Percentiles rank a stretch among this genome's conserved stretches.
Evolutionary conservation across 345 rosid species (phyloP).

Genomic region (Erodium maritimum): DNA sequence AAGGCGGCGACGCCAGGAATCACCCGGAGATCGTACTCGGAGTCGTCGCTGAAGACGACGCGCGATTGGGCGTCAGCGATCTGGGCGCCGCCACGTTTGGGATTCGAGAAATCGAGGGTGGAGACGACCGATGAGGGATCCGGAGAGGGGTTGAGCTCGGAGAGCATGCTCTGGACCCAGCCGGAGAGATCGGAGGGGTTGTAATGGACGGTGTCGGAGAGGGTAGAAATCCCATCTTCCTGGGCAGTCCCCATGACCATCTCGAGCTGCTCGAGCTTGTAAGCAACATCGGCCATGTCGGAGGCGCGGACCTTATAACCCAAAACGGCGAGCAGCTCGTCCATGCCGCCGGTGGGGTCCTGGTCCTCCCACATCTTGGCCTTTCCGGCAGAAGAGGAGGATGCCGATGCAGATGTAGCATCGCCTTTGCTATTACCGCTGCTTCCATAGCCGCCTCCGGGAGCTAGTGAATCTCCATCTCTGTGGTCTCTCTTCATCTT

Average conservation of each 20-base stretch:
- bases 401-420: not conserved
- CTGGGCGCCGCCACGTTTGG: not conserved
- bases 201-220: no score
- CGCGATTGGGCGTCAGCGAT: slow-evolving; percentile 3
- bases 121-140: slow-evolving; percentile 15
- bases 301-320: slow-evolving; percentile 63
- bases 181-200: slow-evolving; percentile 54
- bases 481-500: slow-evolving; percentile 38
- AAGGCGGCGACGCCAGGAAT: slow-evolving; percentile 57
- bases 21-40: slow-evolving; percentile 54
- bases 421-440: not conserved
- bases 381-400: slow-evolving; percentile 9
- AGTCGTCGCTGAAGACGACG: slow-evolving; percentile 29
- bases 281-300: no score
- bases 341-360: slow-evolving; percentile 46
- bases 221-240: slow-evolving; percentile 45
- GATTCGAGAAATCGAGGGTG: slow-evolving; percentile 4
- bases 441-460: slow-evolving; percentile 10
- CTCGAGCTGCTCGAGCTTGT: no score
- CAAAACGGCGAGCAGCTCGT: slow-evolving; percentile 50
- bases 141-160: slow-evolving; percentile 26
- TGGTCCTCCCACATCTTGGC: slow-evolving; percentile 31
- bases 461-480: slow-evolving; percentile 11
- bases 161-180: slow-evolving; percentile 48
- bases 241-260: no score